Conservation (phyloP, 2,329 filamentous ascomycete species). For the Fusarium haematococcum region DNA sequence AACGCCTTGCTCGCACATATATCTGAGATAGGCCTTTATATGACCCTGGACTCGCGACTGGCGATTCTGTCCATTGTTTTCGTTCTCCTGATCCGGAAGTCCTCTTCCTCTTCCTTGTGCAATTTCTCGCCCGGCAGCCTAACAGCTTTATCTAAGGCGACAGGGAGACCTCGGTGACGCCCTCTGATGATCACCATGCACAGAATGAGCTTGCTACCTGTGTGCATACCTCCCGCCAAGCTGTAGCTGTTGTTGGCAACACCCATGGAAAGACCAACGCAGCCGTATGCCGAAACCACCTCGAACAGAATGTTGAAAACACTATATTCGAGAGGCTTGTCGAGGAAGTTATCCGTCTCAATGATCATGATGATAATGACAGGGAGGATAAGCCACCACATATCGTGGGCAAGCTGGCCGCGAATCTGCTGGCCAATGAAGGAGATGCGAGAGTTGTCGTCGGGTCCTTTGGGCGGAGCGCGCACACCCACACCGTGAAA, state of each 20-base stretch:
- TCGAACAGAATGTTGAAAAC: conserved; percentile 72
- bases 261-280: conserved; percentile 71
- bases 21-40: conserved; percentile 6
- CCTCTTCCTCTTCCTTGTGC: conserved; percentile 48
- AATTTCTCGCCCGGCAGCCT: conserved; percentile 54
- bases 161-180: conserved; percentile 67
- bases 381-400: conserved; percentile 74
- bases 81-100: conserved; percentile 43
- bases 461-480: conserved; percentile 37
- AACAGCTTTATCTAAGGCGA: conserved; percentile 66
- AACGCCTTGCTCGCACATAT: conserved; percentile 27
- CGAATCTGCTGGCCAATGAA: conserved; percentile 69
- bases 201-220: conserved; percentile 68
- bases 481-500: conserved; percentile 59
- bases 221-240: conserved; percentile 66
- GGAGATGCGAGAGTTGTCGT: conserved; percentile 54
- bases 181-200: conserved; percentile 68
- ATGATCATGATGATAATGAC: conserved; percentile 71
- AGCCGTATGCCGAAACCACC: conserved; percentile 69
- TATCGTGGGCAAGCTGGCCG: conserved; percentile 74
- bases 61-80: conserved; percentile 44
- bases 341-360: conserved; percentile 66
- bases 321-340: conserved; percentile 64
- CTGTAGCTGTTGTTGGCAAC: conserved; percentile 65
- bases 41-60: conserved; percentile 39